Conservation (phyloP, 495 filamentous ascomycete species). For the Glonium stellatum region DNA sequence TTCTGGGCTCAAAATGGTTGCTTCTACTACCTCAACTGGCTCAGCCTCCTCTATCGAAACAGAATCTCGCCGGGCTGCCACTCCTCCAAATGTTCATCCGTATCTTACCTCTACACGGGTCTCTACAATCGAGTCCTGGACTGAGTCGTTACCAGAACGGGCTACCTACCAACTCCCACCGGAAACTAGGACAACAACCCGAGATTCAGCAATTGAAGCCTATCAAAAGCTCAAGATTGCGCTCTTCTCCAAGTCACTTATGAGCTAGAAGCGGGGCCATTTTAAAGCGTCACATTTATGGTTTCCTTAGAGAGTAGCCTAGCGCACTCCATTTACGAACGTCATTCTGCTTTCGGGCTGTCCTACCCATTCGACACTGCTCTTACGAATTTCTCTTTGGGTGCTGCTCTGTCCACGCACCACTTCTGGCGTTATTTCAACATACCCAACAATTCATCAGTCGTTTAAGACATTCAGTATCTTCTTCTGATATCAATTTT, state of each 20-base stretch:
- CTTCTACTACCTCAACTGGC: neutral
- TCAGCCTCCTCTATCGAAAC: neutral
- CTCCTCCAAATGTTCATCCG: neutral
- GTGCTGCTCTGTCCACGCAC: too few relatives aligned
- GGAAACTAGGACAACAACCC: neutral
- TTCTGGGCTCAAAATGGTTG: neutral
- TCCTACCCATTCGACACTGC: too few relatives aligned
- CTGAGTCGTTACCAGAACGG: slow-evolving; percentile 2
- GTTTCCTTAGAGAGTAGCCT: neutral
- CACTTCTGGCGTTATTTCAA: too few relatives aligned
- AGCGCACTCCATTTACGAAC: too few relatives aligned
- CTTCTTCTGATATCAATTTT: too few relatives aligned
- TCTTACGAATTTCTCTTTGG: too few relatives aligned
- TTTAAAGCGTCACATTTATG: neutral
- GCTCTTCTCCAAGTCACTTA: slow-evolving; percentile 13
- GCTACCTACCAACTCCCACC: neutral
- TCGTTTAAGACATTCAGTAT: too few relatives aligned
- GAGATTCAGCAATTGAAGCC: slow-evolving; percentile 20
- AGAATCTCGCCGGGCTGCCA: neutral
- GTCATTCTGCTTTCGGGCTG: too few relatives aligned
- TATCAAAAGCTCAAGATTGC: slow-evolving; percentile 22
- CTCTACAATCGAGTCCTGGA: slow-evolving; percentile 10
- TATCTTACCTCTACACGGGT: slow-evolving; percentile 1
- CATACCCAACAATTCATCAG: too few relatives aligned
- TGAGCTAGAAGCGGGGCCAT: neutral